Evolutionary conservation across 345 rosid genomes (phyloP).

Genomic region (Populus ilicifolia): DNA sequence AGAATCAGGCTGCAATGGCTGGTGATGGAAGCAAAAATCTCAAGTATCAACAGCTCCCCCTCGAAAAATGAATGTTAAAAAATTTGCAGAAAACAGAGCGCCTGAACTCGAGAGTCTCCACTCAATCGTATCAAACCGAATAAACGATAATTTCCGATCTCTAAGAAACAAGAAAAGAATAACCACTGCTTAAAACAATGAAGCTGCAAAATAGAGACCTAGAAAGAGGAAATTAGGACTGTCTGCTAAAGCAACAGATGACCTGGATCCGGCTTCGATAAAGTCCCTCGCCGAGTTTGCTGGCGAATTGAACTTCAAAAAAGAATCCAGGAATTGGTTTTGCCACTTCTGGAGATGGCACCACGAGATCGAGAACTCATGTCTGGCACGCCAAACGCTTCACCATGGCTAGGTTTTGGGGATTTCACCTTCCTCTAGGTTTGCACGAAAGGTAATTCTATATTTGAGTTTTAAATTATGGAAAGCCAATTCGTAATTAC

Average conservation of each 20-base stretch:
- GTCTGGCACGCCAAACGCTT: too few species aligned
- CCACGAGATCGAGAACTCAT: too few species aligned
- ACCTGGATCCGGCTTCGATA: constrained; percentile 12
- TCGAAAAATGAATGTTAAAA: constrained; percentile 59
- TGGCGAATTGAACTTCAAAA: constrained; percentile 58
- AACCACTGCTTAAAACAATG: constrained; percentile 58
- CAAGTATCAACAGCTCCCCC: constrained; percentile 37
- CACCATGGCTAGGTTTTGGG: too few species aligned
- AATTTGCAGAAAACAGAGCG: constrained; percentile 64
- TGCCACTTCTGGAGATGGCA: too few species aligned
- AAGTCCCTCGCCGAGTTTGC: constrained; percentile 47
- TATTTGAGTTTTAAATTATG: too few species aligned
- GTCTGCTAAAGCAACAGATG: constrained; percentile 13
- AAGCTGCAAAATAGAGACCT: constrained; percentile 43
- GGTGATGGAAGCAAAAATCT: constrained; percentile 34
- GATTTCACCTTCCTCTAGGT: too few species aligned
- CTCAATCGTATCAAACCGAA: constrained; percentile 48
- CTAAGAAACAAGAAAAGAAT: constrained; percentile 77
- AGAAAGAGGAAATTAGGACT: constrained; percentile 40
- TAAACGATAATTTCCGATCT: constrained; percentile 55
- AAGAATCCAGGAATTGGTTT: constrained; percentile 32
- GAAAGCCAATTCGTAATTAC: too few species aligned
- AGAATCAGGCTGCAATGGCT: constrained; percentile 22
- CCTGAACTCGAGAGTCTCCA: constrained; percentile 65
- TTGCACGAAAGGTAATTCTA: too few species aligned